A percentile compares a stretch with the other conserved stretches of the same genome.
phyloP scores from a whole-genome alignment of 139 green algal species.

The Spirogloea muscicola region DNA sequence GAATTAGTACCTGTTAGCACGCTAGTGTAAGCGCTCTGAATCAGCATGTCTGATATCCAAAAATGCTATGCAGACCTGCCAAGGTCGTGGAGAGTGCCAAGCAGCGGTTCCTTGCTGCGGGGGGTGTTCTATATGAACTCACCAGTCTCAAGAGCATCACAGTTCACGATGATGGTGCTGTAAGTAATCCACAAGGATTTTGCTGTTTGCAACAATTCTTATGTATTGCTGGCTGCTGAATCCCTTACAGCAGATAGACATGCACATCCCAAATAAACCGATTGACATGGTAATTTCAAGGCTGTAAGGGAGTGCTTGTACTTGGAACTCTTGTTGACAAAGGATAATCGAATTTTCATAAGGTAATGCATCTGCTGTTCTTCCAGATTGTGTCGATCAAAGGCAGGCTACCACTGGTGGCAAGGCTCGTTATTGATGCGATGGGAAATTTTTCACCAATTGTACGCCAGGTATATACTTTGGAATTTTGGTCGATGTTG shows the following conservation, averaged over 20 bases:
- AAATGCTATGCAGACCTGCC: slow-evolving; percentile 12
- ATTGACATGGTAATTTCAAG: too few relatives aligned
- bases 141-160: slow-evolving; percentile 47
- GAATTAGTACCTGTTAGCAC: too few relatives aligned
- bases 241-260: too few relatives aligned
- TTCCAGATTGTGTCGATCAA: slow-evolving; percentile 53
- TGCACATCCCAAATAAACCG: too few relatives aligned
- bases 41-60: background rate
- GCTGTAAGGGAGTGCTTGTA: too few relatives aligned
- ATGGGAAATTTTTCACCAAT: slow-evolving; percentile 88
- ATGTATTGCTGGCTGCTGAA: too few relatives aligned
- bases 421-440: slow-evolving; percentile 80
- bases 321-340: too few relatives aligned
- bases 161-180: slow-evolving; percentile 59
- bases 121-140: slow-evolving; percentile 64
- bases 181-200: too few relatives aligned
- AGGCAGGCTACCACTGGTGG: slow-evolving; percentile 31
- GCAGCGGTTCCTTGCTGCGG: slow-evolving; percentile 26
- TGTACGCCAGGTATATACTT: slow-evolving; percentile 70
- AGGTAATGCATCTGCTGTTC: too few relatives aligned
- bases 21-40: background rate
- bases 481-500: too few relatives aligned
- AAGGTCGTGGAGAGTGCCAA: slow-evolving; percentile 29
- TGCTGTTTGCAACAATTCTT: too few relatives aligned
- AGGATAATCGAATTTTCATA: too few relatives aligned